phyloP scores from a whole-genome alignment of 108 stramenopile genomes.

The Fragilaria crotonensis region DNA sequence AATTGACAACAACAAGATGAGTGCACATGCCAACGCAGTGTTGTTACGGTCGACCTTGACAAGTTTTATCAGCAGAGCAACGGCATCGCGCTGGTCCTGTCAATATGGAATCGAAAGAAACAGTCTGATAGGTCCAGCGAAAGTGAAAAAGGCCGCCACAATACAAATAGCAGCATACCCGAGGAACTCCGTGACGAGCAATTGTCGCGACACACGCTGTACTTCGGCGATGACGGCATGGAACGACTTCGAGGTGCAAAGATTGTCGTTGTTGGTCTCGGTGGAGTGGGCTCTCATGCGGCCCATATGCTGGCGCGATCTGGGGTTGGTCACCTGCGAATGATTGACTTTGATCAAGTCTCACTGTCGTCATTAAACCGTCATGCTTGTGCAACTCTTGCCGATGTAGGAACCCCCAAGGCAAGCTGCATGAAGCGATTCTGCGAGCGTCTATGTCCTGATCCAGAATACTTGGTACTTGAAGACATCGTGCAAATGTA shows the following conservation, averaged over 20 bases:
- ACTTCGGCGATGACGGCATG: constrained; percentile 81
- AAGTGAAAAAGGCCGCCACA: too few species aligned
- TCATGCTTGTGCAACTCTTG: constrained; percentile 92
- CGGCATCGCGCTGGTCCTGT: too few species aligned
- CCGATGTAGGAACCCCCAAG: constrained; percentile 91
- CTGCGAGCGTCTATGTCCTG: constrained; percentile 52
- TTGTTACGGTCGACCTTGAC: too few species aligned
- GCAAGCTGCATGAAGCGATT: constrained; percentile 59
- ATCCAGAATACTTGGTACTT: constrained; percentile 27
- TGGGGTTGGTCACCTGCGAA: constrained; percentile 79
- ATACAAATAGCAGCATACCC: constrained; percentile 31
- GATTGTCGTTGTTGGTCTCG: constrained; percentile 92
- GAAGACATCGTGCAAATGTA: constrained; percentile 71
- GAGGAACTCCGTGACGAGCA: constrained; percentile 82
- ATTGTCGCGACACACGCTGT: constrained; percentile 86
- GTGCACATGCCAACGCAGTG: too few species aligned
- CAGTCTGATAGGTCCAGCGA: too few species aligned
- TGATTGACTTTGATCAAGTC: constrained; percentile 99
- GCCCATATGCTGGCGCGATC: constrained; percentile 93
- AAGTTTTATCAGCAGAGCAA: too few species aligned
- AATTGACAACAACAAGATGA: too few species aligned
- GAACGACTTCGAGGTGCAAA: constrained; percentile 33
- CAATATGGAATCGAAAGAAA: too few species aligned
- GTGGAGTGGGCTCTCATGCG: constrained; percentile 93
- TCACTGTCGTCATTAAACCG: constrained; percentile 95